Percentiles rank a stretch among this genome's conserved stretches.
Conservation (phyloP, 805 yeast genomes). For the Metschnikowia chrysomelidarum region DNA sequence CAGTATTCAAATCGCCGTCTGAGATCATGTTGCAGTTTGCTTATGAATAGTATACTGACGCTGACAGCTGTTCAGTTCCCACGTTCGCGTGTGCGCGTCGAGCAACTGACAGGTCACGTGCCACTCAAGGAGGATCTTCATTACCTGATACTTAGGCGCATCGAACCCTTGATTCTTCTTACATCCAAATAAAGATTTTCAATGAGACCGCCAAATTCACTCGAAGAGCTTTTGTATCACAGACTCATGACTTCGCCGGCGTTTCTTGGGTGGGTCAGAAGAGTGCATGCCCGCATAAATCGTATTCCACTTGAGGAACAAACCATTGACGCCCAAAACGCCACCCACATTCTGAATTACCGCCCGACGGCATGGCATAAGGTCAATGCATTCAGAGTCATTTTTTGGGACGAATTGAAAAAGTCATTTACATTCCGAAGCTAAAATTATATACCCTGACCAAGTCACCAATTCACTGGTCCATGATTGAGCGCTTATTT, state of each 20-base stretch:
- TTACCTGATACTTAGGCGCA: no score
- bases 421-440: constrained; percentile 46
- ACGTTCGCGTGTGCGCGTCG: neutral
- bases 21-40: constrained; percentile 63
- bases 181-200: neutral
- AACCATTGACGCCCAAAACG: constrained; percentile 19
- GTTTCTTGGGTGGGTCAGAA: constrained; percentile 62
- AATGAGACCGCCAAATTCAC: constrained; percentile 12
- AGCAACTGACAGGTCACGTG: constrained; percentile 5
- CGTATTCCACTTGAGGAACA: constrained; percentile 48
- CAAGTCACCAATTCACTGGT: no score
- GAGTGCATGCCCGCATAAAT: constrained; percentile 62
- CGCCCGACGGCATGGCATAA: constrained; percentile 55
- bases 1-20: constrained; percentile 72
- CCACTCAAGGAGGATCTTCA: neutral
- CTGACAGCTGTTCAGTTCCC: constrained; percentile 8
- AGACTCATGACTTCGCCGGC: constrained; percentile 53
- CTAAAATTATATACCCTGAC: neutral
- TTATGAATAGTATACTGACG: no score
- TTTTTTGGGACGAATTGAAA: constrained; percentile 63
- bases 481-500: constrained; percentile 9
- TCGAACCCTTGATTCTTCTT: neutral
- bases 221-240: constrained; percentile 27
- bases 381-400: constrained; percentile 55
- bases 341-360: constrained; percentile 27